Conservation (phyloP, 345 rosid genomes). For the Abelmoschus esculentus region DNA sequence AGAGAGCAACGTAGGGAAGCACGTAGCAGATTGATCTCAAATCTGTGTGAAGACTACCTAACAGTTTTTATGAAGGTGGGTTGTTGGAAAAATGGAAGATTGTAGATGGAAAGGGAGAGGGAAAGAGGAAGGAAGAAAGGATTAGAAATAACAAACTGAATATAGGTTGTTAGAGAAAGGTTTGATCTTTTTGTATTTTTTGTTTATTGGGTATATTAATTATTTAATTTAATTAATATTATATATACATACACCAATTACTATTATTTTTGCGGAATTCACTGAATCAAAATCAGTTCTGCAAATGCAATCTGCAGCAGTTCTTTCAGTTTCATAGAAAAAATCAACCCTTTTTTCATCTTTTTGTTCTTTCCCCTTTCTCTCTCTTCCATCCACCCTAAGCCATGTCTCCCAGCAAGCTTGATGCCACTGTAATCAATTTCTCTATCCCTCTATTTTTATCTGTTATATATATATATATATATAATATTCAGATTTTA, state of each 20-base stretch:
- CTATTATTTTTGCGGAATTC: background rate
- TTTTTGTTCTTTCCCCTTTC: background rate
- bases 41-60: background rate
- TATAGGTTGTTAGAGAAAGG: too few species aligned
- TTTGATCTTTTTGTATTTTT: background rate
- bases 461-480: background rate
- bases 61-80: background rate
- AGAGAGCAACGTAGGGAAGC: background rate
- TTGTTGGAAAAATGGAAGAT: background rate
- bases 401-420: slow-evolving; percentile 12
- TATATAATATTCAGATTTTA: background rate
- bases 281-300: background rate
- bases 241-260: background rate
- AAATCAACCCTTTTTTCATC: background rate
- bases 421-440: slow-evolving; percentile 12
- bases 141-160: background rate
- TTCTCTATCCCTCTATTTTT: background rate
- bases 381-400: background rate
- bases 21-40: background rate
- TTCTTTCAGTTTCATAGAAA: background rate
- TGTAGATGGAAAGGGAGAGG: background rate
- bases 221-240: background rate
- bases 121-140: background rate
- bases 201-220: background rate
- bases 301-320: background rate